A percentile compares a stretch with the other conserved stretches of the same genome.
phyloP scores from a whole-genome alignment of 1,284 basidiomycete genomes.

The Vanrija humicola region DNA sequence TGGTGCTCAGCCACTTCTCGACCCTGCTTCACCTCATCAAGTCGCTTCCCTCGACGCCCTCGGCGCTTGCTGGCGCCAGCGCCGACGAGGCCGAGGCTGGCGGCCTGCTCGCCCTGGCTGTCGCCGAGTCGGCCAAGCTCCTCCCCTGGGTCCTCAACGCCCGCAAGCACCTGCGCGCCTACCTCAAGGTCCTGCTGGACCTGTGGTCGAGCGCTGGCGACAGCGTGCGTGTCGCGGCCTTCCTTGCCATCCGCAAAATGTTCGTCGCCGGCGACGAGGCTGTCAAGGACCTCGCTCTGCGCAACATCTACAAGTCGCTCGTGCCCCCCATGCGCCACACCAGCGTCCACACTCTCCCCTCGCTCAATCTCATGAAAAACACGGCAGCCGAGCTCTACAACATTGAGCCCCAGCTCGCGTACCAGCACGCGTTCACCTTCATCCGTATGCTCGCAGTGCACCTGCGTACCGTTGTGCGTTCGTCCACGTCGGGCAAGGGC shows the following conservation, averaged over 20 bases:
- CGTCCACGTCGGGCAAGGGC: slow-evolving; percentile 28
- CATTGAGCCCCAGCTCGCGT: slow-evolving; percentile 57
- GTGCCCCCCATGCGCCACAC: slow-evolving; percentile 74
- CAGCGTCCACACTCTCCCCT: slow-evolving; percentile 80
- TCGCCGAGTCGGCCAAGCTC: slow-evolving; percentile 78
- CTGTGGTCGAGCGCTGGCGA: slow-evolving; percentile 81
- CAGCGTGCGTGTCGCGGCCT: slow-evolving; percentile 77
- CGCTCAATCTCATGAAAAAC: slow-evolving; percentile 97
- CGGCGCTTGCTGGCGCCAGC: slow-evolving; percentile 17
- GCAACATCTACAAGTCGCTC: slow-evolving; percentile 64
- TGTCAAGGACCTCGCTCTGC: slow-evolving; percentile 74
- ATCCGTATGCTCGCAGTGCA: slow-evolving; percentile 95
- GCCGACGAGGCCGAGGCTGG: slow-evolving; percentile 41
- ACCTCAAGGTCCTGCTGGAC: slow-evolving; percentile 78
- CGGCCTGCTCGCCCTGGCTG: slow-evolving; percentile 61
- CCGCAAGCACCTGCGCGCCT: slow-evolving; percentile 75
- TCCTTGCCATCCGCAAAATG: slow-evolving; percentile 78
- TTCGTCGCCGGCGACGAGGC: slow-evolving; percentile 75
- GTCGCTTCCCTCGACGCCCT: slow-evolving; percentile 62
- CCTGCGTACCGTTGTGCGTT: slow-evolving; percentile 60
- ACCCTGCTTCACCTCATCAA: slow-evolving; percentile 74
- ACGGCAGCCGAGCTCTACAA: slow-evolving; percentile 89
- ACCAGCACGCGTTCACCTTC: slow-evolving; percentile 95
- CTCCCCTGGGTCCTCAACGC: slow-evolving; percentile 79
- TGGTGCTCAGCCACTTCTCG: slow-evolving; percentile 83